A percentile compares a stretch with the other conserved stretches of the same genome.
Conservation (phyloP, 345 rosid genomes). For the Aquilaria yunnanensis region DNA sequence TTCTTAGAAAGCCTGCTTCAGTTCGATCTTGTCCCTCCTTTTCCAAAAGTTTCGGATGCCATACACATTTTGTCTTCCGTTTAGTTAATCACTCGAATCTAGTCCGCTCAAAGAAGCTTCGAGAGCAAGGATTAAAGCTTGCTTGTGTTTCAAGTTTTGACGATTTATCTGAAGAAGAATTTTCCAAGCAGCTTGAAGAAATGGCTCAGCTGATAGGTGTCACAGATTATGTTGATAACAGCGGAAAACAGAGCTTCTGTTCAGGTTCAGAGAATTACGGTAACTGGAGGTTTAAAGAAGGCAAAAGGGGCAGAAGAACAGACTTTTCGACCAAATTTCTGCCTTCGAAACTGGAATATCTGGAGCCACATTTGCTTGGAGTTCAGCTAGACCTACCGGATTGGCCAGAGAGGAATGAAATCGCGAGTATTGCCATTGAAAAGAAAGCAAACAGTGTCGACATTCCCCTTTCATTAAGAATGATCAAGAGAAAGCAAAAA, state of each 20-base stretch:
- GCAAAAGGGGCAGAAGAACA: neutral
- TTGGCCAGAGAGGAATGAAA: slow-evolving; percentile 41
- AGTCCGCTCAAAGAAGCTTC: slow-evolving; percentile 14
- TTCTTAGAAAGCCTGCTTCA: slow-evolving; percentile 10
- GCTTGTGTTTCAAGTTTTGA: slow-evolving; percentile 14
- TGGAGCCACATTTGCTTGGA: slow-evolving; percentile 31
- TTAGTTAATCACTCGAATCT: slow-evolving; percentile 11
- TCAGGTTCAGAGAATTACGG: slow-evolving; percentile 8
- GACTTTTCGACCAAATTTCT: slow-evolving; percentile 12
- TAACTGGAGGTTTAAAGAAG: neutral
- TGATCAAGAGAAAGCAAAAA: slow-evolving; percentile 58
- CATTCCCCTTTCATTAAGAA: slow-evolving; percentile 55
- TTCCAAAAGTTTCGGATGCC: slow-evolving; percentile 1
- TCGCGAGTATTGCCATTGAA: slow-evolving; percentile 32
- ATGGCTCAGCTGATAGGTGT: slow-evolving; percentile 9
- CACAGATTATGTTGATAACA: neutral
- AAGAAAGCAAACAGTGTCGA: slow-evolving; percentile 46
- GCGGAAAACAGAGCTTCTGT: slow-evolving; percentile 6
- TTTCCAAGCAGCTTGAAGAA: slow-evolving; percentile 6
- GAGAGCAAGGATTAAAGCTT: slow-evolving; percentile 12
- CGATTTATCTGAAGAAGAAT: slow-evolving; percentile 19
- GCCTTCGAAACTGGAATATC: slow-evolving; percentile 28
- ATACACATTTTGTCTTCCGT: neutral
- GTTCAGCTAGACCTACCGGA: slow-evolving; percentile 32
- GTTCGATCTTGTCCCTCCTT: slow-evolving; percentile 2